Evolutionary conservation across 2,329 filamentous ascomycete species (phyloP), one percentile per base, ranked within the genome.

Genomic region (Fusarium praegraminearum): DNA sequence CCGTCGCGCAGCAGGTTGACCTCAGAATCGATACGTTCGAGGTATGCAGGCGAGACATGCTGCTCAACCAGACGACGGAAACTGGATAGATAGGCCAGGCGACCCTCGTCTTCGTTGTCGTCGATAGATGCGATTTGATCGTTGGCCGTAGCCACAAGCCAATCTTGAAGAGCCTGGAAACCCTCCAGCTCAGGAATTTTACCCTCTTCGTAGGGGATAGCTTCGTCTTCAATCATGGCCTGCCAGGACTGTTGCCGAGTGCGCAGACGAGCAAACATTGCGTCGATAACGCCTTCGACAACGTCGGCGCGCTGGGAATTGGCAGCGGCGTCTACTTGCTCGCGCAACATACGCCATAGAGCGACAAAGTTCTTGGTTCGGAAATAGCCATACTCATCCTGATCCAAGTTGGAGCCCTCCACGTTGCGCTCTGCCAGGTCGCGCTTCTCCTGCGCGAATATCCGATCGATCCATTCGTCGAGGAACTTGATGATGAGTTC

Each of bases 121-220:
- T 98, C 96, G 76, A 99, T 97, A 80, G 94, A 98, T 59, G 94
- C 94, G 78, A 99, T 98, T 80, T 99, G 96, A 81, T 99, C 96
- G 82, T 99, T 99, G 73, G 97, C 96, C 60, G 97, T 93, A 46
- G 96, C 94, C 55, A 99, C 90, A 58, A 99, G 90, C 94, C 95
- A 99, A 82, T 99, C 96, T 78, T 97, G 93, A 30, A 97, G 83
- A 5, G 91, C 89, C 78, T 97, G 93, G 75, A 92, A 90, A 18
- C 89, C 87, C 55, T 91, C 88, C 11, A 89, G 79, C 50, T 90
- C 88, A 7, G 84, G 78, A 15, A 83, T 80, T 66, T 80, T 83
- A 62, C 81, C 83, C 4, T 80, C 77, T 78, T 91, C 91, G 79
- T 93, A 97, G 74, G 90, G 91, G 51, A 84, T 83, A 22, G 90